Evolutionary conservation across 2,329 filamentous ascomycete species (phyloP), one percentile per base, ranked within the genome.

Genomic region (Microdochium bolleyi): DNA sequence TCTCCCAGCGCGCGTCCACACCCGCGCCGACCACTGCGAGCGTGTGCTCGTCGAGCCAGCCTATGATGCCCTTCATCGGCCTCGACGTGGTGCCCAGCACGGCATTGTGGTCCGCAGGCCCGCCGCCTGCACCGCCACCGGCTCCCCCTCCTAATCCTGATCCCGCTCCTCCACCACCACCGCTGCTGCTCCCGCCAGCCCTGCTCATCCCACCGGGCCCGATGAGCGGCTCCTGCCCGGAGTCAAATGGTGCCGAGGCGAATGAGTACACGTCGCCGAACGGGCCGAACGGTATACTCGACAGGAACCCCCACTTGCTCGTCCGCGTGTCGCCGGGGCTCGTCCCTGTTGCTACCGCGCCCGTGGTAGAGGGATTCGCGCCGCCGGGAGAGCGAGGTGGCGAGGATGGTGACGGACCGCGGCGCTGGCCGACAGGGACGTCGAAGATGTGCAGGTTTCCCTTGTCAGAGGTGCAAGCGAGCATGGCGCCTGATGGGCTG

Each of bases 391-490:
- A 53, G 49, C 52, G 51, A 13, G 52, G 53, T 38, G 55, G 52
- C n/a, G 51, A 49, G 48, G 57, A 30, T 16, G 56, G 54, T 51
- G 57, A 50, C 52, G 59, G 46, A 46, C 54, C 37, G 53, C 49
- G 53, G 37, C 48, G 49, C 38, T 32, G 55, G 51, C 44, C 54
- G 52, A 80, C 78, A 3, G 87, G 86, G 1, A 96, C 78, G 63
- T 97, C 91, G 65, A 96, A 99, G 37, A 99, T 80, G 69, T 99
- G 94, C 11, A 99, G 77, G 0, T 92, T 99, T 5, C 89, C 92
- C 71, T 97, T 99, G 75, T 99, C 94, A 1, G 92, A 96, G 1
- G 92, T 97, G 56, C 91, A 92, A 24, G 94, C 94, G 11, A 97
- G 78, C 64, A 91, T 80, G 46, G 79, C 82, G 51, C 87, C 88